Evolutionary conservation across 805 yeast genomes (phyloP).

Genomic region (Sugiyamaella chiloensis): DNA sequence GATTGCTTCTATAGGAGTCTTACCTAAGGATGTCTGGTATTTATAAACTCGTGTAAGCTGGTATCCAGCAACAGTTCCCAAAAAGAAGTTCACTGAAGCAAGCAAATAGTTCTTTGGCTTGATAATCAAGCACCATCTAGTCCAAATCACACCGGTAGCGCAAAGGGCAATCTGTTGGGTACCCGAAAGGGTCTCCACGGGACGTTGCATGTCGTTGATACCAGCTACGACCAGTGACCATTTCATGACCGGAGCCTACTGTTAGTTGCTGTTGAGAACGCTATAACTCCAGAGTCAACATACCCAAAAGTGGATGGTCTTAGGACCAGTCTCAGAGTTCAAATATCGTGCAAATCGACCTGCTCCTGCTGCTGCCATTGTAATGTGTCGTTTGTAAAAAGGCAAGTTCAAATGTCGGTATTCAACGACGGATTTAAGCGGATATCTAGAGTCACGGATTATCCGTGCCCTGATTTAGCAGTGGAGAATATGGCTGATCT

Average conservation of each 20-base stretch:
- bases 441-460: background rate
- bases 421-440: no score
- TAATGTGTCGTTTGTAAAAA: background rate
- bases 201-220: slow-evolving; percentile 77
- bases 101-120: slow-evolving; percentile 80
- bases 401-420: no score
- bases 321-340: slow-evolving; percentile 91
- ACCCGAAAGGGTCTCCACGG: slow-evolving; percentile 88
- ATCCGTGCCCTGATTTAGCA: slow-evolving; percentile 4
- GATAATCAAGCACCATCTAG: slow-evolving; percentile 95
- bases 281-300: slow-evolving; percentile 29
- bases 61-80: slow-evolving; percentile 84
- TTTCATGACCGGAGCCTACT: slow-evolving; percentile 31
- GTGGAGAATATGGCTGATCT: no score
- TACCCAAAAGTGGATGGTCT: slow-evolving; percentile 97
- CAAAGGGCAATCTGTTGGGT: slow-evolving; percentile 82
- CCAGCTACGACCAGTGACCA: slow-evolving; percentile 96
- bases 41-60: slow-evolving; percentile 71
- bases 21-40: slow-evolving; percentile 66
- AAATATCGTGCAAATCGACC: slow-evolving; percentile 59
- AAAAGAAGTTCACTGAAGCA: slow-evolving; percentile 91
- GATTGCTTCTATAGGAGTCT: slow-evolving; percentile 52
- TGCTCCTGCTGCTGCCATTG: slow-evolving; percentile 22
- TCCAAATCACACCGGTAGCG: slow-evolving; percentile 95
- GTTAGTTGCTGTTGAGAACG: slow-evolving; percentile 22